These are phyloP conservation scores for Stephania cephalantha DNA, from an alignment of 164 flowering plant species.

Conservation along the genomic window DNA sequence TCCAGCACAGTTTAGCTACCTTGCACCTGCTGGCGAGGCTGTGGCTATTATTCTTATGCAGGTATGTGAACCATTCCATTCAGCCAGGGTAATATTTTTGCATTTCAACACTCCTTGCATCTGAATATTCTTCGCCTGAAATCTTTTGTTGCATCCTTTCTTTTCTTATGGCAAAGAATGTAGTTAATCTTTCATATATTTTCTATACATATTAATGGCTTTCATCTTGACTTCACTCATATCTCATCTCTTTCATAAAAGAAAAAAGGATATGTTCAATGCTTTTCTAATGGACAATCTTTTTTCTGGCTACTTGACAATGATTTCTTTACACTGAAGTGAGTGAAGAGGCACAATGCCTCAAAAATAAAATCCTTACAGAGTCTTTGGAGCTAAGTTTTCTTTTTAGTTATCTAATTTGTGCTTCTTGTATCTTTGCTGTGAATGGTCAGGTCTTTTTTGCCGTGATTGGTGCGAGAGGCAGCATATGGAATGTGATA, in stretches of 20 bases:
- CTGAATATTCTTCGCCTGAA: too few relatives aligned
- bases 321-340: too few relatives aligned
- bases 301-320: too few relatives aligned
- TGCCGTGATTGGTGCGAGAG: slow-evolving; percentile 79
- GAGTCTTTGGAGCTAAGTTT: background rate
- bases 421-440: background rate
- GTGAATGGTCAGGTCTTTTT: slow-evolving; percentile 61
- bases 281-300: too few relatives aligned
- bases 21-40: slow-evolving; percentile 79
- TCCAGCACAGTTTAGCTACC: slow-evolving; percentile 45
- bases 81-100: background rate
- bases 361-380: too few relatives aligned
- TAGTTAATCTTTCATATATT: too few relatives aligned
- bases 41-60: slow-evolving; percentile 70
- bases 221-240: too few relatives aligned
- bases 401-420: slow-evolving; percentile 1
- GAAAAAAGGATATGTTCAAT: too few relatives aligned
- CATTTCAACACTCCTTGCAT: background rate
- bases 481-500: slow-evolving; percentile 74
- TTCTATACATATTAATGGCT: too few relatives aligned
- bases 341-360: too few relatives aligned
- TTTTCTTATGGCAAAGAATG: background rate
- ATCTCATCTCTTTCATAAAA: too few relatives aligned
- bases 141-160: background rate
- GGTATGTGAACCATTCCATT: slow-evolving; percentile 30